These are phyloP conservation scores for Aspergillus asperescens DNA, from an alignment of 495 filamentous ascomycete species.

Conservation along the genomic window DNA sequence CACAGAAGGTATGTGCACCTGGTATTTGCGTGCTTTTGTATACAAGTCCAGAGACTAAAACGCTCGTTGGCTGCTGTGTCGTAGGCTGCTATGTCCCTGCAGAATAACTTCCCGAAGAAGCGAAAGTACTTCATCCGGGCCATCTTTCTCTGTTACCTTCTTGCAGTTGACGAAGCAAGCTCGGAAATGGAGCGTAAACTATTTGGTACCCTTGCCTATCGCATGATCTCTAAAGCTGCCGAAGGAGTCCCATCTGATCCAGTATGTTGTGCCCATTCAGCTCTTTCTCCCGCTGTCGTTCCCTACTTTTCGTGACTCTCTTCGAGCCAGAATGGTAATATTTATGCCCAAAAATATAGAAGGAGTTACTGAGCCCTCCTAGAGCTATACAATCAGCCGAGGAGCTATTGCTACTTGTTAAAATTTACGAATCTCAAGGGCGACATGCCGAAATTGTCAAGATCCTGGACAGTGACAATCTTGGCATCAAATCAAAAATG, in stretches of 20 bases:
- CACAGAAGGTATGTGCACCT: constrained; percentile 46
- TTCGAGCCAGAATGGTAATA: constrained; percentile 14
- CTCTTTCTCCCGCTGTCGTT: not conserved
- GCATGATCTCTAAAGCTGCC: constrained; percentile 54
- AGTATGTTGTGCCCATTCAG: constrained; percentile 23
- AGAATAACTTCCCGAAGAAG: constrained; percentile 52
- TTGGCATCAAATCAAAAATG: constrained; percentile 47
- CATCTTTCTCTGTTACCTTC: constrained; percentile 47
- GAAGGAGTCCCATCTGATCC: constrained; percentile 45
- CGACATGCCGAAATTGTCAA: constrained; percentile 44
- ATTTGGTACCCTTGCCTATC: constrained; percentile 54
- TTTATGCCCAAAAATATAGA: constrained; percentile 25
- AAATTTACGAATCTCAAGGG: constrained; percentile 45
- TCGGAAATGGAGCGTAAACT: constrained; percentile 49
- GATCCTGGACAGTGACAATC: constrained; percentile 46
- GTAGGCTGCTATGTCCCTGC: constrained; percentile 55
- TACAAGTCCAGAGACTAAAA: not conserved
- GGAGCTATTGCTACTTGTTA: constrained; percentile 51
- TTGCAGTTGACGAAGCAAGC: constrained; percentile 31
- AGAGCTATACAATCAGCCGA: constrained; percentile 51
- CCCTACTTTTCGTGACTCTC: constrained; percentile 1
- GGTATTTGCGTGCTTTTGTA: not conserved
- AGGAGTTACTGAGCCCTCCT: constrained; percentile 39
- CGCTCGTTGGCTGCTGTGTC: not conserved
- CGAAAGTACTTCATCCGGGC: constrained; percentile 57